phyloP scores from a whole-genome alignment of 345 rosid species.

The Syzygium jambos region DNA sequence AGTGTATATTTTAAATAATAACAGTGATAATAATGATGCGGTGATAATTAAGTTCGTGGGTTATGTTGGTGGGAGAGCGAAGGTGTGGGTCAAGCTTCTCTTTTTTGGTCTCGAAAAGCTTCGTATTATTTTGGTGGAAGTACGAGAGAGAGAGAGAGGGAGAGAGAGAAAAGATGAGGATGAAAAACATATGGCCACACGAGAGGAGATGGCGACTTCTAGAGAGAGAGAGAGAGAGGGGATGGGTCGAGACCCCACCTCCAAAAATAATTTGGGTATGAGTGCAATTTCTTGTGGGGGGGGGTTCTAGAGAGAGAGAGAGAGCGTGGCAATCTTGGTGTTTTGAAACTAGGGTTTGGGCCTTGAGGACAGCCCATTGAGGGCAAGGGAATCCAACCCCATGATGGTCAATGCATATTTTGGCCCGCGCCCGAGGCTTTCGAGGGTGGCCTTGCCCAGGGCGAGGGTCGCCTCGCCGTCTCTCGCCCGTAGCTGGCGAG shows the following conservation, averaged over 20 bases:
- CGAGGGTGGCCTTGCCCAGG: too few relatives aligned
- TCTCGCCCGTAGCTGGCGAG: too few relatives aligned
- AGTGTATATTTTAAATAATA: not conserved
- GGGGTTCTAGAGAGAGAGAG: not conserved
- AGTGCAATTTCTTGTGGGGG: not conserved
- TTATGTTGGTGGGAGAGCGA: constrained; percentile 3
- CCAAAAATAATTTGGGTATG: constrained; percentile 13
- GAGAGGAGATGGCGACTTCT: constrained; percentile 10
- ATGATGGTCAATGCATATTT: too few relatives aligned
- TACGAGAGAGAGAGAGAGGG: not conserved
- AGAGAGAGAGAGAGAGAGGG: too few relatives aligned
- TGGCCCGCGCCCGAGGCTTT: too few relatives aligned
- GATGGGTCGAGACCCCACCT: constrained; percentile 2
- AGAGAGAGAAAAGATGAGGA: constrained; percentile 5
- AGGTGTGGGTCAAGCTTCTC: not conserved
- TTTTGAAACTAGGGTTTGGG: not conserved
- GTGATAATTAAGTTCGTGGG: not conserved
- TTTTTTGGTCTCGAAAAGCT: constrained; percentile 9
- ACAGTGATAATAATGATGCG: not conserved
- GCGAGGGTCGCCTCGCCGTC: too few relatives aligned
- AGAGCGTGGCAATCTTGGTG: not conserved
- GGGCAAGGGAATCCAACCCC: too few relatives aligned
- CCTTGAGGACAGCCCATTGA: too few relatives aligned
- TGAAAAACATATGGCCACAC: constrained; percentile 24
- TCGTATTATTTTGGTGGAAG: not conserved